Evolutionary conservation across 495 filamentous ascomycete species (phyloP), one percentile per base, ranked within the genome.

Genomic region (Amphirosellinia nigrospora): DNA sequence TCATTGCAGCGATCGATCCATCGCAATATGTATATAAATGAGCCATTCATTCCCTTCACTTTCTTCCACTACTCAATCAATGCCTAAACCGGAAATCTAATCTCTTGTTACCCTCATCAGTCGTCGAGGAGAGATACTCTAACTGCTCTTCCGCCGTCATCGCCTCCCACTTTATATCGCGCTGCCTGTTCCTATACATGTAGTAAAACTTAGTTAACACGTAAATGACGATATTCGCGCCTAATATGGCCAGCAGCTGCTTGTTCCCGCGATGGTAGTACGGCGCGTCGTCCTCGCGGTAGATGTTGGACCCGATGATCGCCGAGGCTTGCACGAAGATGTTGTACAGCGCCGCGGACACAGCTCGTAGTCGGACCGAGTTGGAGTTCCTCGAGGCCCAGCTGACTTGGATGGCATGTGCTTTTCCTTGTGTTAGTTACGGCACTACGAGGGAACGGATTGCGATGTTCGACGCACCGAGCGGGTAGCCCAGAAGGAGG

Each of bases 81-180:
- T 83, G 78, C 48, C 77, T 68, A 70, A 88, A 87, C 38, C 85
- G 74, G 66, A 89, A 89, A 71, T 89, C 85, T 61, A 88, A 85
- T 79, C 92, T 85, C 79, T 94, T 95, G 74, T 93, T 94, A 7
- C 92, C 92, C 72, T 88, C 82, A 74, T 93, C 87, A 1, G 75
- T 87, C 16, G 91, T 92, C 4, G 88, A 90, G 2, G 81, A 83
- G 4, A 94, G 79, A 75, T 94, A 95, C 28, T 81, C 75, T 41
- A 88, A 74, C 71, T 85, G 83, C 78, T 94, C 86, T 23, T 86
- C 87, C 28, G 81, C 82, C 5, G 78, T 86, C 92, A 95, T 94
- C 2, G 83, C 83, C 70, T 86, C 81, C 91, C 83, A 87, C 64
- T 80, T 83, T 16, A 45, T 58, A 53, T 80, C 83, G 13, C 78